Evolutionary conservation across 306 rosid species (phyloP), one percentile per base, ranked within the genome.

Genomic region (Ceratonia siliqua): DNA sequence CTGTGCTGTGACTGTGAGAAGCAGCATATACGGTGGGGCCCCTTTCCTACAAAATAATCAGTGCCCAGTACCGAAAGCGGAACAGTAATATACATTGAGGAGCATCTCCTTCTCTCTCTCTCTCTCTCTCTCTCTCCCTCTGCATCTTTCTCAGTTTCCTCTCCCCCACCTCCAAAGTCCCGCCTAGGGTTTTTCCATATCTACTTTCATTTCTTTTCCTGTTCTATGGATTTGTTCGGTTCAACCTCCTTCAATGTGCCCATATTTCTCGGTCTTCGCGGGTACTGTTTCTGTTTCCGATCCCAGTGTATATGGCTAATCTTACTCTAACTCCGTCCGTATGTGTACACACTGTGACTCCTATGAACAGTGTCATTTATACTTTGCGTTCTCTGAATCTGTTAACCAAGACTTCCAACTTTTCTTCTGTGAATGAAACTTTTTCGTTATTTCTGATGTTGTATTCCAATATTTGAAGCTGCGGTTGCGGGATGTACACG

Each of bases 61-160:
- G 94, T 75, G 89, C 87, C 88, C 87, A 70, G 87, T 70, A 63
- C 85, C 83, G 87, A 87, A 81, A 88, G 88, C 65, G 67, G 68
- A 78, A 69, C 79, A 59, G 53, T 45, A 70, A 50, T 46, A 21
- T 30, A 76, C 77, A 42, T 67, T 69, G 39, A 70, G 66, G 39
- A 70, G 66, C 73, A 42, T 57, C 84, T 68, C 38, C 72, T 38
- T 81, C 80, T 71, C 45, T 73, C 79, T 57, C 70, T 54, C 49
- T 20, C 35, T 18, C 12, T 4, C 17, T 36, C 52, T 41, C 72
- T 56, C 11, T 28, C 75, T 70, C 63, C 45, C 58, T 63, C 61
- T 76, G 45, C 53, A 75, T 62, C 84, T 82, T 9, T 58, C 72
- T 4, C 30, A 48, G 71, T 61, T 70, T 73, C 64, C 62, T 67